Evolutionary conservation across 345 rosid species (phyloP), one percentile per base, ranked within the genome.

Genomic region (Murraya koenigii): DNA sequence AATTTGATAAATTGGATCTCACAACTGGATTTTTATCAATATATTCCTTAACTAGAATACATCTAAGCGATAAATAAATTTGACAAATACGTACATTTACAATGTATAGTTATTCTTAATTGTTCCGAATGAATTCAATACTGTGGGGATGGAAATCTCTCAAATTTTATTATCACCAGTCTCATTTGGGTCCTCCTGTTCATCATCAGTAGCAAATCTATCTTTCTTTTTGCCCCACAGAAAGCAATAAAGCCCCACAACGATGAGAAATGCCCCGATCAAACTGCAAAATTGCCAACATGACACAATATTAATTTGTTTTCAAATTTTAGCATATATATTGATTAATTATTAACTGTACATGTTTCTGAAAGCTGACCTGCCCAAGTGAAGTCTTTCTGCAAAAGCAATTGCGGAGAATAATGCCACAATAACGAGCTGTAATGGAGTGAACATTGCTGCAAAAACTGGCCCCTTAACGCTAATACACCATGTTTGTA

Each of bases 351-450:
- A 44, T 44, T 44, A 44, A 11, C 2, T 13, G 49, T 44, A 44
- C 17, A 13, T 44, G 49, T 13, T 11, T 3, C 49, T 44, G 49
- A 44, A 44, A 13, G n/a, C 10, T 44, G 8, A 83, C 91, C 85
- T 84, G 75, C 88, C 76, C 60, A 85, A 13, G 69, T 79, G 91
- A 69, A 86, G 79, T 77, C 84, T 69, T 79, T 88, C 90, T 7
- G 87, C 87, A 44, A 88, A 87, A 66, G 80, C 85, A 75, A 86
- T 32, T 23, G 85, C 85, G 0, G 87, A 85, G 72, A 89, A 80
- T 30, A 85, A 75, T 59, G 71, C 89, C 14, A 85, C 91, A 20
- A 81, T 54, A 13, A 88, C 67, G 9, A 82, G 77, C 0, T 76
- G 55, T 32, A 87, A 72, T 7, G 89, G 87, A 78, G 63, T 80